These are phyloP conservation scores for Trichomonas gallinae DNA, from an alignment of 208 protist species.

Conservation along the genomic window DNA sequence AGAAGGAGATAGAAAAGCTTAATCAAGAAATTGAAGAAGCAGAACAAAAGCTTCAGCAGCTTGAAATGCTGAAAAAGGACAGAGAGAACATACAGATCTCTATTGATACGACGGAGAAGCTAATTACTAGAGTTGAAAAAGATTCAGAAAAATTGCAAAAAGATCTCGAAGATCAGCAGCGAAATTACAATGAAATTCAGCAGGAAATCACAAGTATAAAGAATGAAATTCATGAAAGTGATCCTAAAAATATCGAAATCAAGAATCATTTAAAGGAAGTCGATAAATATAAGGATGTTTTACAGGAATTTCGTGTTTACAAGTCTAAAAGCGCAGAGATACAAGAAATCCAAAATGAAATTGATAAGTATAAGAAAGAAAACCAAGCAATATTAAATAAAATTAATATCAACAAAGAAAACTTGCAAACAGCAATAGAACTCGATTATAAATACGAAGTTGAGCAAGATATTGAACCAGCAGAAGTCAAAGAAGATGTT, in stretches of 20 bases:
- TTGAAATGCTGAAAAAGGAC: not conserved
- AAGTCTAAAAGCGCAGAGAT: not conserved
- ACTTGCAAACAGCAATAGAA: not conserved
- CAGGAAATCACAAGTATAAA: not conserved
- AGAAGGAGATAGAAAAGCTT: not conserved
- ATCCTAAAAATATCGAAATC: too few species aligned
- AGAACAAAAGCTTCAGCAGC: not conserved
- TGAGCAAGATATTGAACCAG: not conserved
- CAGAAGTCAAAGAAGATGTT: not conserved
- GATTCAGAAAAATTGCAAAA: not conserved
- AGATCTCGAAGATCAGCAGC: not conserved
- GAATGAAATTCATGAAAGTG: not conserved
- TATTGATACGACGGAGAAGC: not conserved
- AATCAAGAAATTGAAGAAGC: not conserved
- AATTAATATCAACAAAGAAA: not conserved
- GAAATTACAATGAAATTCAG: not conserved
- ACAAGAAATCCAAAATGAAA: not conserved
- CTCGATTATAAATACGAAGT: not conserved
- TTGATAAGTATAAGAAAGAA: not conserved
- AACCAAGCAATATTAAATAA: not conserved
- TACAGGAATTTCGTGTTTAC: not conserved
- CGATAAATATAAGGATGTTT: not conserved
- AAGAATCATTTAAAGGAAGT: too few species aligned
- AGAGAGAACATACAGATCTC: not conserved
- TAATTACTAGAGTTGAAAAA: not conserved